phyloP scores from a whole-genome alignment of 2,329 filamentous ascomycete species.

The Fusarium virguliforme region DNA sequence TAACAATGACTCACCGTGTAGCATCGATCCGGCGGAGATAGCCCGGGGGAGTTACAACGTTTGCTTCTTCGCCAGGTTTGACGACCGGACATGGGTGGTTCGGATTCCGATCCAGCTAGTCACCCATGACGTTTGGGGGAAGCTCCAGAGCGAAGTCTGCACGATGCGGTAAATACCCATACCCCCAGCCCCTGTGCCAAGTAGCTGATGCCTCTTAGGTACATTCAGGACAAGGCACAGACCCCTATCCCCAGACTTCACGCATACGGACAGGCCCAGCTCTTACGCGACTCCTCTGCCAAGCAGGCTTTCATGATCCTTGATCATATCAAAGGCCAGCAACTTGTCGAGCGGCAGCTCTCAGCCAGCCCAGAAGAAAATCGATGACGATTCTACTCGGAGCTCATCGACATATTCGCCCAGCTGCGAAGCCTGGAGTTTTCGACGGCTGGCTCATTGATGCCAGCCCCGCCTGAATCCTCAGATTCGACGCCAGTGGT shows the following conservation, averaged over 20 bases:
- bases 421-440: background rate
- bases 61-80: background rate
- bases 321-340: background rate
- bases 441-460: background rate
- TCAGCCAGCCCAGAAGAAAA: background rate
- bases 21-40: background rate
- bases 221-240: background rate
- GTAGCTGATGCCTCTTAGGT: background rate
- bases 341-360: background rate
- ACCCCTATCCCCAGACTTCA: background rate
- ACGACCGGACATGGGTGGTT: background rate
- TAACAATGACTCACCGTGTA: background rate
- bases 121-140: background rate
- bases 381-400: background rate
- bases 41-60: background rate
- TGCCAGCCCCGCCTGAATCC: background rate
- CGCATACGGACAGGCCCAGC: background rate
- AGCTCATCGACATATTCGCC: background rate
- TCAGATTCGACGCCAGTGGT: background rate
- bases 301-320: slow-evolving; percentile 1
- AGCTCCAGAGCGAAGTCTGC: background rate
- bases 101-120: background rate
- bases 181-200: background rate
- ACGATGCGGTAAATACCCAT: background rate
- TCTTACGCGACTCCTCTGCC: background rate